phyloP scores from a whole-genome alignment of 371 early-diverging fungal genomes.

The Mucor irregularis region DNA sequence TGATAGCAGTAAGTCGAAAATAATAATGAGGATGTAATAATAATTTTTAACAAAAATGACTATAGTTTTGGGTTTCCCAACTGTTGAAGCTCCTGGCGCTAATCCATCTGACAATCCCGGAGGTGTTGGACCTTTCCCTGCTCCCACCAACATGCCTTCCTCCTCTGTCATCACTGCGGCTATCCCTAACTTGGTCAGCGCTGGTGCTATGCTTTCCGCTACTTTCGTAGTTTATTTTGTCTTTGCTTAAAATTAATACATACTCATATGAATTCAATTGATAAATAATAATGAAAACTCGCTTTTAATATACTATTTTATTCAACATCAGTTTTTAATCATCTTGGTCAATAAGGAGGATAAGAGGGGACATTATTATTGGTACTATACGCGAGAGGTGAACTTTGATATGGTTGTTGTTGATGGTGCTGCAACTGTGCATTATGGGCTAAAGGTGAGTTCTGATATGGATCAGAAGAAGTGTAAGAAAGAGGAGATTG shows the following conservation, averaged over 20 bases:
- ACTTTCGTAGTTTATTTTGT: slow-evolving; percentile 1
- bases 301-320: background rate
- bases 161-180: background rate
- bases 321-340: background rate
- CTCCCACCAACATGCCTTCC: background rate
- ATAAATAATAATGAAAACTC: background rate
- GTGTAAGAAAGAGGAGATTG: background rate
- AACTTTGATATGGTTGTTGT: background rate
- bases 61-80: background rate
- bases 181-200: background rate
- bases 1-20: slow-evolving; percentile 11
- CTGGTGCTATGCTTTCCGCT: background rate
- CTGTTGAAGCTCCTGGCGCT: background rate
- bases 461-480: background rate
- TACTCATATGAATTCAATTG: background rate
- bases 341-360: background rate
- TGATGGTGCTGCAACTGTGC: background rate
- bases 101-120: background rate
- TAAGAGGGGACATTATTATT: background rate
- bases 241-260: background rate
- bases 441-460: background rate
- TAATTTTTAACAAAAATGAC: background rate
- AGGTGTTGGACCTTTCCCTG: background rate
- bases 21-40: background rate
- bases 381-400: no score